Evolutionary conservation across 768 basidiomycete species (phyloP).

Genomic region (Kwoniella sp.): DNA sequence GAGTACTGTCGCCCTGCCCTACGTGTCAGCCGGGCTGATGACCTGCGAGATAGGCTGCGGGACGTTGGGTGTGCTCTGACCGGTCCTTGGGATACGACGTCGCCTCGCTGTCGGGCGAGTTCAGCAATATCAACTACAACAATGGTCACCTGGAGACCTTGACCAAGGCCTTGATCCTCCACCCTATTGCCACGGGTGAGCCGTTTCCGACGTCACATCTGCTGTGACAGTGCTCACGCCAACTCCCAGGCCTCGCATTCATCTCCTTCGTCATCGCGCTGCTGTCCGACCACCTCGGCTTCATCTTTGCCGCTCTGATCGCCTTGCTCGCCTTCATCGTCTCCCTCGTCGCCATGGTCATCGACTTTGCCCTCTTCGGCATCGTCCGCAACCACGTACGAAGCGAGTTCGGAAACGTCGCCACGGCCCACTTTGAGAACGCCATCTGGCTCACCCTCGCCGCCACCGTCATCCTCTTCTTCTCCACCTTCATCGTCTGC

Average conservation of each 20-base stretch:
- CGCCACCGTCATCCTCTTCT: slow-evolving; percentile 79
- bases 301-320: slow-evolving; percentile 43
- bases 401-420: slow-evolving; percentile 11
- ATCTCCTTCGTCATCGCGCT: slow-evolving; percentile 49
- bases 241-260: slow-evolving; percentile 41
- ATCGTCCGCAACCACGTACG: slow-evolving; percentile 30
- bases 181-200: slow-evolving; percentile 47
- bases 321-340: slow-evolving; percentile 46
- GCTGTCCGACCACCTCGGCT: slow-evolving; percentile 41
- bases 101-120: slow-evolving; percentile 10
- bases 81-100: slow-evolving; percentile 27
- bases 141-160: slow-evolving; percentile 23
- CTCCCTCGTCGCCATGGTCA: slow-evolving; percentile 42
- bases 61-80: too few species aligned
- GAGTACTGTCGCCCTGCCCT: not conserved
- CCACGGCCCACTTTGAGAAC: slow-evolving; percentile 33
- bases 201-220: too few species aligned
- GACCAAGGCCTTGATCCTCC: slow-evolving; percentile 48
- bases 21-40: not conserved
- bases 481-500: slow-evolving; percentile 69
- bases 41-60: too few species aligned
- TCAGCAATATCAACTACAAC: slow-evolving; percentile 8
- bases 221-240: not conserved
- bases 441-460: slow-evolving; percentile 87
- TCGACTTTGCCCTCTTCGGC: slow-evolving; percentile 44